phyloP scores from a whole-genome alignment of 2,329 filamentous ascomycete species.

The Rachicladosporium sp. region DNA sequence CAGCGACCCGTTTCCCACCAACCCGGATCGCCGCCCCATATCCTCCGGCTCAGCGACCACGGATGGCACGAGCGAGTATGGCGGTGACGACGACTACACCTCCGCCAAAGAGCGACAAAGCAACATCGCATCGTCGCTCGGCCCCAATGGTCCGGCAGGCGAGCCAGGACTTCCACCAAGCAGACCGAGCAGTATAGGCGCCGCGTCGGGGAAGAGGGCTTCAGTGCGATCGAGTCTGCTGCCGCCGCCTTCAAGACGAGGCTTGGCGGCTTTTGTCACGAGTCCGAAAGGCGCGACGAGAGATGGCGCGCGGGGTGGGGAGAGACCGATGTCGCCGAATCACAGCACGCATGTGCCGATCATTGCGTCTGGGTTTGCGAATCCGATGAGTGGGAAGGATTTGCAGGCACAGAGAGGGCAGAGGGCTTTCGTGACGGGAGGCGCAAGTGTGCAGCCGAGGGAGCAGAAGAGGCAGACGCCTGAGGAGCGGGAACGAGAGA shows the following conservation, averaged over 20 bases:
- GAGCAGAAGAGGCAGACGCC: slow-evolving; percentile 21
- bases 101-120: slow-evolving; percentile 7
- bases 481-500: slow-evolving; percentile 19
- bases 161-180: slow-evolving; percentile 37
- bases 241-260: slow-evolving; percentile 12
- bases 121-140: slow-evolving; percentile 15
- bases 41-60: slow-evolving; percentile 11
- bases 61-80: slow-evolving; percentile 12
- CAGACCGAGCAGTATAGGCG: slow-evolving; percentile 26
- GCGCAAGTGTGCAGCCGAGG: slow-evolving; percentile 25
- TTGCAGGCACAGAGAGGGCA: slow-evolving; percentile 77
- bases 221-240: slow-evolving; percentile 6
- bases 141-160: slow-evolving; percentile 34
- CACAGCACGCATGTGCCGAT: slow-evolving; percentile 83
- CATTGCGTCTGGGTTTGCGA: slow-evolving; percentile 82
- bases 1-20: slow-evolving; percentile 14
- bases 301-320: slow-evolving; percentile 7
- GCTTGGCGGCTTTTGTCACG: slow-evolving; percentile 9
- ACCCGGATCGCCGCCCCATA: slow-evolving; percentile 8
- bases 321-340: slow-evolving; percentile 46
- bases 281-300: slow-evolving; percentile 5
- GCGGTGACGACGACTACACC: slow-evolving; percentile 6
- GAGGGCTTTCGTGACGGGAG: slow-evolving; percentile 6
- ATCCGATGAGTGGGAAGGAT: slow-evolving; percentile 91
- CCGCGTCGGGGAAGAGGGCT: slow-evolving; percentile 17